A percentile compares a stretch with the other conserved stretches of the same genome.
phyloP scores from a whole-genome alignment of 2,329 filamentous ascomycete genomes.

The Aspergillus sojae region DNA sequence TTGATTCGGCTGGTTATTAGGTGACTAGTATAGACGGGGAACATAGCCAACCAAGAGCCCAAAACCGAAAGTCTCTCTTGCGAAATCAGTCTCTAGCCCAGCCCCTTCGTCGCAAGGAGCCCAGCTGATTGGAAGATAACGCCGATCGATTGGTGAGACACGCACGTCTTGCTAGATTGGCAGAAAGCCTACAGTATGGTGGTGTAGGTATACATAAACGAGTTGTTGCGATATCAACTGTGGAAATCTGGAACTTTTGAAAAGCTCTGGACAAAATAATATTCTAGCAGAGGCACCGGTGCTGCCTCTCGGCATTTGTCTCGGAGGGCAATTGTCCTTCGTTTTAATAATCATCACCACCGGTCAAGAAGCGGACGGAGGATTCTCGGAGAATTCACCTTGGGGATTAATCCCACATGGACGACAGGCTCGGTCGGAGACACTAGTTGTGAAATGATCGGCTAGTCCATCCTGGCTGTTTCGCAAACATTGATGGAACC shows the following conservation, averaged over 20 bases:
- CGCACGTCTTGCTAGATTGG: not conserved
- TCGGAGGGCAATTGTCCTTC: not conserved
- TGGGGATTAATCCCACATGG: not conserved
- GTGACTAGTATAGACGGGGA: not conserved
- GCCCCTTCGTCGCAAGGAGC: not conserved
- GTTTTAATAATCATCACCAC: not conserved
- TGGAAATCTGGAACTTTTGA: not conserved
- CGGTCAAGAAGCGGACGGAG: not conserved
- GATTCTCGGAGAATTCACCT: not conserved
- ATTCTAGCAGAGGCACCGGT: not conserved
- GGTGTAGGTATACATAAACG: not conserved
- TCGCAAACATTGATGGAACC: not conserved
- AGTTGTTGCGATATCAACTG: not conserved
- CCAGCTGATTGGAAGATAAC: not conserved
- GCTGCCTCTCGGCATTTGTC: not conserved
- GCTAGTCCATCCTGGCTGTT: not conserved
- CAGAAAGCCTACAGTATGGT: not conserved
- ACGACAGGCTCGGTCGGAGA: not conserved
- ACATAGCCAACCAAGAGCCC: not conserved
- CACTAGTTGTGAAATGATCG: not conserved
- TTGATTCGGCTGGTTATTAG: not conserved
- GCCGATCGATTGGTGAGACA: slow-evolving; percentile 1
- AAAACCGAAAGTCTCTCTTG: not conserved
- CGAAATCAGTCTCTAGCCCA: not conserved
- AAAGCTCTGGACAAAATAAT: not conserved